Base-by-base conservation (phyloP, 1,284 basidiomycete genomes). In the Ganoderma boninense region DNA sequence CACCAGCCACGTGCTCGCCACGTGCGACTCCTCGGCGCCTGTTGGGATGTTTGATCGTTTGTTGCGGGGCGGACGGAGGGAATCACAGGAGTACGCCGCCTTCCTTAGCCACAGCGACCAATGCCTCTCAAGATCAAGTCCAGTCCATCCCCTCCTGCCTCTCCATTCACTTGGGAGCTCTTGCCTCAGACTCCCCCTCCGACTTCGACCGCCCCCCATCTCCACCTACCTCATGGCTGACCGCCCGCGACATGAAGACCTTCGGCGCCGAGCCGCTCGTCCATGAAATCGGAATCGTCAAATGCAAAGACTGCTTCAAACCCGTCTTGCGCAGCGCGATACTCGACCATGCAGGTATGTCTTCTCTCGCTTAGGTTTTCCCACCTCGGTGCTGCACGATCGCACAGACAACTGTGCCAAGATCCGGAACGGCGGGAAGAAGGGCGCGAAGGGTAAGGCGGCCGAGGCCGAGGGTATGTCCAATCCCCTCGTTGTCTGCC, bases 241-340 rank as follows among this genome's bases (percentile, higher is more conserved):
- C 92, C 38, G 93, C 93, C 10, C 88, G 88, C 71, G 94, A 96
- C 78, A 96, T 96, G 95, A 93, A 92, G 84, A 86, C 94, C 71
- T 97, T 93, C 80, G 95, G 95, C 44, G 86, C 90, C 4, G 86
- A 90, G 69, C 94, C 95, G 18, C 85, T 95, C 64, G 85, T 76
- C 52, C 84, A 86, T 29, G 84, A 93, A 66, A 87, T 93, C 60
- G 94, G 92, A 29, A 80, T 96, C 26, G 88, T 94, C 62, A 89
- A 87, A 70, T 97, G 95, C 81, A 87, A 83, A 63, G 90, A 95
- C 38, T 97, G 95, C 79, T 84, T 83, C 56, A 95, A 95, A 79
- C 90, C 92, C 0, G 83, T 95, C 11, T 84, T 96, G 44, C 87
- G 90, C 67, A 95, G 90, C 77, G 91, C 90, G n/a, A 85, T 92